Base-by-base conservation (phyloP, 2,329 filamentous ascomycete genomes). In the Pestalotiopsis sp. region DNA sequence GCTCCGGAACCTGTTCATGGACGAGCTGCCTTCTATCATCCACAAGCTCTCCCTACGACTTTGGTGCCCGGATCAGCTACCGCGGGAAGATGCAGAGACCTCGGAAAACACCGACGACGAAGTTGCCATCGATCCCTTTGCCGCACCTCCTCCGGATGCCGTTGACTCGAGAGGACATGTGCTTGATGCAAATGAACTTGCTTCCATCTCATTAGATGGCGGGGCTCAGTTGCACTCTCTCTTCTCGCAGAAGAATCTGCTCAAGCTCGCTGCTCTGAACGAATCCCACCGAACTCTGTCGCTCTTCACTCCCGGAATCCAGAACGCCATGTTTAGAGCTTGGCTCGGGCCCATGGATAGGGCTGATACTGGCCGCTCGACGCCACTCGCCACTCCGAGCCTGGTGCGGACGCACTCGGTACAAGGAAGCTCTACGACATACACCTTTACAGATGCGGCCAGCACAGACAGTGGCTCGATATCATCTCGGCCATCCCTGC, bases 11-110 rank as follows among this genome's bases (percentile, higher is more conserved):
- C 79, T 99, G 72, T 97, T 99, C 86, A 98, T 98, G 94, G 95
- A 99, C 72, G 96, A 99, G 79, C 83, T 99, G 27, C 96, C 96
- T 0, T 95, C 95, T 63, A 98, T 98, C 69, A 97, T 99, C 70
- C 96, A 99, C 80, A 90, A 94, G 65, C 83, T 99, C 23, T 98
- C 95, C 0, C 84, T 98, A 68, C 90, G 93, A 72, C 82, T 98
- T 64, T 97, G 94, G 91, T 96, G 94, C 66, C 93, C 95, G 0
- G 95, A 98, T 73, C 93, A 96, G 78, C 86, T 90, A 64, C 87
- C 89, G 25, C 88, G 89, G 64, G 91, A 93, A 73, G 86, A 89
- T 70, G 85, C 89, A 62, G 88, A 89, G 49, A 78, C 83, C 20
- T 81, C 85, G 68, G 85, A 86, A 68, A 81, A 83, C 31, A 75